Evolutionary conservation across 208 protist genomes (phyloP), one percentile per base, ranked within the genome.

Genomic region (Zelonia costaricensis): DNA sequence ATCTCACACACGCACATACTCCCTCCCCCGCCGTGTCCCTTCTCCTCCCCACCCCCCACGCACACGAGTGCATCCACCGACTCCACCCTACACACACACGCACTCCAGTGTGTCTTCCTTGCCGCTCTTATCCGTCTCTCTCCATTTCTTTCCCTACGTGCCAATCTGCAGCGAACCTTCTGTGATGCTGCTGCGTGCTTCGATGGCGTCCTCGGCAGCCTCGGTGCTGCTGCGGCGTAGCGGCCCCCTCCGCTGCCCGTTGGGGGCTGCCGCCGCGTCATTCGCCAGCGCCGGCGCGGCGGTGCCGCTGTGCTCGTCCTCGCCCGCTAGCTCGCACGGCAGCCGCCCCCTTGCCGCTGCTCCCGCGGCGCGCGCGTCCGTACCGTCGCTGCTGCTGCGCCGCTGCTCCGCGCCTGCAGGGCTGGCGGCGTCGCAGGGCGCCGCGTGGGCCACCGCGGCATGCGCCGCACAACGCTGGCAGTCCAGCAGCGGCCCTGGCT

Each of bases 401-500:
- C 10, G 33, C 33, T 5, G 5, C 33, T 38, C 33, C 33, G 8
- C 33, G 5, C 33, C 33, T 38, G 8, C 33, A 5, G 10, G 8
- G n/a, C n/a, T n/a, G n/a, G n/a, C n/a, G n/a, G n/a, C 33, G 8
- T 38, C 33, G 35, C 15, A 39, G 35, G 10, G 35, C 35, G 35
- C n/a, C n/a, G n/a, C n/a, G n/a, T n/a, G n/a, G n/a, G n/a, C n/a
- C n/a, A n/a, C n/a, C n/a, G n/a, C n/a, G n/a, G n/a, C n/a, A n/a
- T n/a, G n/a, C 12, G 16, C 39, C n/a, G 23, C 69, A 31, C 69
- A 47, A 12, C 61, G 61, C 22, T 76, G 57, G 58, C 58, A 73
- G 44, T 54, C 66, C 13, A 52, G n/a, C 27, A 60, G 56, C 5
- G 52, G 73, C 55, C 38, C 65, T 18, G 57, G 60, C 31, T 84